These are phyloP conservation scores for Kuraishia piskuri DNA, from an alignment of 805 yeast species.

Conservation along the genomic window DNA sequence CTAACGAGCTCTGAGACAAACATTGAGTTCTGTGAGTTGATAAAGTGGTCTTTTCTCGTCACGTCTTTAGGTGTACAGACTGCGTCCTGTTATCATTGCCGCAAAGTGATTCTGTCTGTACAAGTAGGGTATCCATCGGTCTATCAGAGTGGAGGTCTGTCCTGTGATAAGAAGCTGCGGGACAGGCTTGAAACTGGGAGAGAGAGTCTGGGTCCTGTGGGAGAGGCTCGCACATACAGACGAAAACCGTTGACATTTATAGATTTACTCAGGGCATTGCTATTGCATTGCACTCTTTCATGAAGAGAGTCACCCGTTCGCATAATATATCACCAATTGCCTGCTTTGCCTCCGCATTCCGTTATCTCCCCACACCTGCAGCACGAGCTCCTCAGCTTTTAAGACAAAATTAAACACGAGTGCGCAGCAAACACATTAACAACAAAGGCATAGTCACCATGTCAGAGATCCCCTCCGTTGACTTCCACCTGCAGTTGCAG, in stretches of 20 bases:
- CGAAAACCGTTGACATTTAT: background rate
- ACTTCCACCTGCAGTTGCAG: conserved; percentile 41
- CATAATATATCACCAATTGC: background rate
- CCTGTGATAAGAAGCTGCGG: background rate
- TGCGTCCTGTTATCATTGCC: too few species aligned
- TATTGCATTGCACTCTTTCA: background rate
- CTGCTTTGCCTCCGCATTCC: background rate
- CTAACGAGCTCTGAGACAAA: too few species aligned
- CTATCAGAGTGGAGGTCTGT: background rate
- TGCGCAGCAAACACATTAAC: background rate
- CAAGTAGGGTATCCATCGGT: too few species aligned
- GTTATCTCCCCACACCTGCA: background rate
- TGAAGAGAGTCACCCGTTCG: background rate
- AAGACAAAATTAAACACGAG: too few species aligned
- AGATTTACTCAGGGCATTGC: background rate
- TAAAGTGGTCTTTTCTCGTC: too few species aligned
- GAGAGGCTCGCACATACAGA: background rate
- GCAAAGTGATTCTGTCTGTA: too few species aligned
- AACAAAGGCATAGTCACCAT: background rate
- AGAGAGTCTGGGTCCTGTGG: background rate
- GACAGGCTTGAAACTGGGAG: background rate
- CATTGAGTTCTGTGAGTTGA: too few species aligned
- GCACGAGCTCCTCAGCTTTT: too few species aligned
- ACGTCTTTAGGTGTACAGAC: too few species aligned
- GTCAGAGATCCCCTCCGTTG: conserved; percentile 24